Evolutionary conservation across 371 early-diverging fungal genomes (phyloP).

Genomic region (Choanephora cucurbitarum): DNA sequence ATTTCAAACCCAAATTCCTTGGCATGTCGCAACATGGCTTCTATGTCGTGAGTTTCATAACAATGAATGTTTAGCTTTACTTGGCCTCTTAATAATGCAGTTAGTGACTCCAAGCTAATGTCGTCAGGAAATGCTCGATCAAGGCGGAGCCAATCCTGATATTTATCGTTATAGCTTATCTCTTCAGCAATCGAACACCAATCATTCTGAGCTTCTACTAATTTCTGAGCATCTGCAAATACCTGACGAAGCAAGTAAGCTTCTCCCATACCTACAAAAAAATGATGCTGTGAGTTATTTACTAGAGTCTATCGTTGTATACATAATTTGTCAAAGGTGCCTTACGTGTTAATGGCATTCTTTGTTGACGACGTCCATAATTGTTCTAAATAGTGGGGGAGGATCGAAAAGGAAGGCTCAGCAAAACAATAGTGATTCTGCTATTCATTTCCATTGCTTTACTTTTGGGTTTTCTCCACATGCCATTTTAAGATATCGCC

Average conservation of each 20-base stretch:
- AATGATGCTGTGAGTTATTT: not conserved
- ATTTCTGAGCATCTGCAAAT: constrained; percentile 54
- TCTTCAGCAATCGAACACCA: constrained; percentile 68
- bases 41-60: constrained; percentile 58
- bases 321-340: not conserved
- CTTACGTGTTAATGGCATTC: constrained; percentile 32
- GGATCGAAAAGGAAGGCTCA: not conserved
- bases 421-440: not conserved
- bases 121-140: constrained; percentile 51
- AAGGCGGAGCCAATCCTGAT: not conserved
- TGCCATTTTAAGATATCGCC: constrained; percentile 82
- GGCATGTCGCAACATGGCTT: constrained; percentile 64
- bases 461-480: constrained; percentile 81
- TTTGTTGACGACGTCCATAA: constrained; percentile 26
- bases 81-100: constrained; percentile 62
- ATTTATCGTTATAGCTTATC: not conserved
- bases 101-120: constrained; percentile 49
- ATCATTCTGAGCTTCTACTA: constrained; percentile 62
- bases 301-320: no score
- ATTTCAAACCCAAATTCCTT: constrained; percentile 69
- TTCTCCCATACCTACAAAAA: constrained; percentile 60
- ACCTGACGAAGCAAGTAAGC: constrained; percentile 66
- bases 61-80: constrained; percentile 68
- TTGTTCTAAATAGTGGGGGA: constrained; percentile 11
- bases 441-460: not conserved